phyloP scores from a whole-genome alignment of 176 grass and related monocot species.

The Leersia perrieri region DNA sequence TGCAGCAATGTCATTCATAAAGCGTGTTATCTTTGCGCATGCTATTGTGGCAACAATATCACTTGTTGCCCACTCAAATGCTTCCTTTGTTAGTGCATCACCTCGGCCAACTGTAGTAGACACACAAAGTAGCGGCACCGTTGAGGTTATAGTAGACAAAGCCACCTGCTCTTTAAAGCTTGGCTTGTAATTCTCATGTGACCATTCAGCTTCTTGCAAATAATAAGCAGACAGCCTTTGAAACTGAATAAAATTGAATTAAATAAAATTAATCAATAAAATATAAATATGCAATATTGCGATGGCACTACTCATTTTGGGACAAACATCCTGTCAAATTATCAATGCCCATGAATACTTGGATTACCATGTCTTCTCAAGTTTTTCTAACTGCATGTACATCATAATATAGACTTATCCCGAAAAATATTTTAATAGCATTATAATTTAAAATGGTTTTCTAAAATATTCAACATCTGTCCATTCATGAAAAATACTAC shows the following conservation, averaged over 20 bases:
- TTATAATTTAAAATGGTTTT: no score
- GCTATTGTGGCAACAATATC: background rate
- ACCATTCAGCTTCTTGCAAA: background rate
- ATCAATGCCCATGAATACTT: no score
- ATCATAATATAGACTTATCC: no score
- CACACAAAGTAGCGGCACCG: background rate
- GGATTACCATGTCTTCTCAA: no score
- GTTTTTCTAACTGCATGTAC: no score
- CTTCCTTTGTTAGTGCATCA: slow-evolving; percentile 5
- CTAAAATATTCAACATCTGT: no score
- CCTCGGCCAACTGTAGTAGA: background rate
- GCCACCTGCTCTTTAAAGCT: background rate
- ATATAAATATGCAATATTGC: no score
- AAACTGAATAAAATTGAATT: background rate
- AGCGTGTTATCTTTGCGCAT: background rate
- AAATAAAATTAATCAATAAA: background rate
- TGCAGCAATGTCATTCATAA: slow-evolving; percentile 34
- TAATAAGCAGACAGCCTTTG: background rate
- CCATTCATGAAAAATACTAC: no score
- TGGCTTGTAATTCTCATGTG: background rate
- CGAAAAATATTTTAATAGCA: no score
- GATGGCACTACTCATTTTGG: no score
- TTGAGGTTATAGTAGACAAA: background rate
- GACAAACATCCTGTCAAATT: no score
- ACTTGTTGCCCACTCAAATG: background rate